Evolutionary conservation across 352 stramenopile species (phyloP).

Genomic region (Phytophthora pisi): DNA sequence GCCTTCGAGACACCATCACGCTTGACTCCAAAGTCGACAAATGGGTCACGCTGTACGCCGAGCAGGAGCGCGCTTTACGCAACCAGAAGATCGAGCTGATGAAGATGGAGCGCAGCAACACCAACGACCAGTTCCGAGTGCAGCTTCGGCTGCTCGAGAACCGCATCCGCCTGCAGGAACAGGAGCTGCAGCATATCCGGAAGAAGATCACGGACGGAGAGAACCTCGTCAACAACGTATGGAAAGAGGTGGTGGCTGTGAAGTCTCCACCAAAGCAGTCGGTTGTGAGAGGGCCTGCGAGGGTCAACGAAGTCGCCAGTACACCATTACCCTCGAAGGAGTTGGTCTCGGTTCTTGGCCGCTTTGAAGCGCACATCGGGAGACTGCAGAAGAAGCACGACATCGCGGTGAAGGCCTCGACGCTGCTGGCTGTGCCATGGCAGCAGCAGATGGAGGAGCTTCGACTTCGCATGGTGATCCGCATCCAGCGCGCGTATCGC

Average conservation of each 20-base stretch:
- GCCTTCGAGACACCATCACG: constrained; percentile 72
- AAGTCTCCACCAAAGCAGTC: constrained; percentile 26
- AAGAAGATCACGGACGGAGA: constrained; percentile 58
- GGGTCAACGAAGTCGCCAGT: neutral
- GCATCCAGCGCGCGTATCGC: constrained; percentile 76
- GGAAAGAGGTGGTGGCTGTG: constrained; percentile 49
- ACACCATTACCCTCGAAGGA: constrained; percentile 30
- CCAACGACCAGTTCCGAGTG: constrained; percentile 55
- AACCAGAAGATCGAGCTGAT: constrained; percentile 71
- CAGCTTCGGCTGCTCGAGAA: constrained; percentile 66
- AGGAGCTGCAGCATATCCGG: constrained; percentile 66
- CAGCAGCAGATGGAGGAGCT: constrained; percentile 77
- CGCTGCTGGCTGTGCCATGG: constrained; percentile 62
- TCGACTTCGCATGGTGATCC: constrained; percentile 66
- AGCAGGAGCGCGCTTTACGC: constrained; percentile 57
- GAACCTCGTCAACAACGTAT: constrained; percentile 61
- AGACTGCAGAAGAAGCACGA: constrained; percentile 59
- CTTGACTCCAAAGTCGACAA: constrained; percentile 63
- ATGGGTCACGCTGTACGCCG: constrained; percentile 41
- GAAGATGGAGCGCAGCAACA: constrained; percentile 59
- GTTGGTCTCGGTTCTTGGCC: constrained; percentile 60
- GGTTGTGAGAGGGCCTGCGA: neutral
- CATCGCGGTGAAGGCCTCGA: constrained; percentile 62
- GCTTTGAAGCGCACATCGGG: constrained; percentile 63
- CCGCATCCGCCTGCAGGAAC: constrained; percentile 59